These are phyloP conservation scores for Hanseniaspora lindneri DNA, from an alignment of 805 yeast species.

Conservation along the genomic window DNA sequence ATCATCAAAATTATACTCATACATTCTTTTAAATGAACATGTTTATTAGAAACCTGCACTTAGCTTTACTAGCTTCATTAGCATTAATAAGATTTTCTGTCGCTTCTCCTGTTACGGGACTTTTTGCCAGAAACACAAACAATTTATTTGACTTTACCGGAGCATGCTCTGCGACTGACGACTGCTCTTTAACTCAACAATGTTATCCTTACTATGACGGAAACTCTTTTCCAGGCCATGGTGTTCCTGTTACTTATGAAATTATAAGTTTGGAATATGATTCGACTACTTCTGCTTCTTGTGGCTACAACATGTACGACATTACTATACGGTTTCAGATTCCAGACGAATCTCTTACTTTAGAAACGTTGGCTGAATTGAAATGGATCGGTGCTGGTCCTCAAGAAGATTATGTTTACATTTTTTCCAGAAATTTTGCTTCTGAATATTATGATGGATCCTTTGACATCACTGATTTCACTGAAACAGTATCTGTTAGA, in stretches of 20 bases:
- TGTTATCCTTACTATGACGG: background rate
- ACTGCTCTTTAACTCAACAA: background rate
- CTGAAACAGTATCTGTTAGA: background rate
- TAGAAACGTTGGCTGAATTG: slow-evolving; percentile 1
- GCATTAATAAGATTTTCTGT: background rate
- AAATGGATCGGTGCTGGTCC: slow-evolving; percentile 9
- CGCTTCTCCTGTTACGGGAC: background rate
- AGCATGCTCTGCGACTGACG: background rate
- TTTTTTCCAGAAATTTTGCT: slow-evolving; percentile 9
- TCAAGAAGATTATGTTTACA: background rate
- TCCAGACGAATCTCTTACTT: background rate
- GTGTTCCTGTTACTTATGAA: slow-evolving; percentile 14
- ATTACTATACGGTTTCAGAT: slow-evolving; percentile 7
- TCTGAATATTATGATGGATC: background rate
- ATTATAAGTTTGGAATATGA: background rate
- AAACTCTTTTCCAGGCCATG: background rate
- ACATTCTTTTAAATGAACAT: background rate
- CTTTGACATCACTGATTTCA: background rate
- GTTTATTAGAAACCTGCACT: background rate
- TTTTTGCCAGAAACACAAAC: too few relatives aligned
- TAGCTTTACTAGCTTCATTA: background rate
- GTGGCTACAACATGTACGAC: background rate
- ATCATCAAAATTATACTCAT: too few relatives aligned
- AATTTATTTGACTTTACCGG: background rate
- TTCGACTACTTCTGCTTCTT: background rate